These are phyloP conservation scores for Yamadazyma paraphyllophila DNA, from an alignment of 805 yeast genomes.

Conservation along the genomic window DNA sequence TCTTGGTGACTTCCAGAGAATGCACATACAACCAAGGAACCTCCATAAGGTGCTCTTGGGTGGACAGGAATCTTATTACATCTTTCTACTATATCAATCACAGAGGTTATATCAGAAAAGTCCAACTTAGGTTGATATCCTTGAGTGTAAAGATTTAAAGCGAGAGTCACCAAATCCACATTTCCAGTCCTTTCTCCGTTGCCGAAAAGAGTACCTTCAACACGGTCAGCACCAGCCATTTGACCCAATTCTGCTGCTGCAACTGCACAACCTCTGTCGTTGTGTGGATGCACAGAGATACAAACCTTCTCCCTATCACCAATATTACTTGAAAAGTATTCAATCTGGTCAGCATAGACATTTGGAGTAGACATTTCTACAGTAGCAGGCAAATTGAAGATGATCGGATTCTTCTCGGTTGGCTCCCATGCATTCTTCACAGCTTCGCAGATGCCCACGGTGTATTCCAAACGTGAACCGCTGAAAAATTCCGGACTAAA, in stretches of 20 bases:
- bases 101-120: constrained; percentile 62
- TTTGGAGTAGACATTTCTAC: constrained; percentile 82
- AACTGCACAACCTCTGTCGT: constrained; percentile 86
- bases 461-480: constrained; percentile 65
- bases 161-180: constrained; percentile 77
- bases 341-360: constrained; percentile 81
- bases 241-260: constrained; percentile 84
- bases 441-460: constrained; percentile 66
- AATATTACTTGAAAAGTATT: constrained; percentile 62
- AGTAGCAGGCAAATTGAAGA: constrained; percentile 82
- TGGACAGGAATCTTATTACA: constrained; percentile 81
- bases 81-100: constrained; percentile 71
- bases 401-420: constrained; percentile 59
- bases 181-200: constrained; percentile 89
- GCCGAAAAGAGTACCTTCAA: constrained; percentile 82
- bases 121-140: constrained; percentile 72
- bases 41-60: constrained; percentile 80
- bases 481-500: constrained; percentile 81
- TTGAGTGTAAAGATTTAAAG: constrained; percentile 74
- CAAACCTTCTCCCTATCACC: constrained; percentile 67
- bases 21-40: constrained; percentile 79
- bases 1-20: constrained; percentile 87
- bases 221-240: constrained; percentile 84
- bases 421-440: constrained; percentile 78
- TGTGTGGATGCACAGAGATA: constrained; percentile 78